Base-by-base conservation (phyloP, 805 yeast genomes). In the Vanderwaltozyma verrucispora region DNA sequence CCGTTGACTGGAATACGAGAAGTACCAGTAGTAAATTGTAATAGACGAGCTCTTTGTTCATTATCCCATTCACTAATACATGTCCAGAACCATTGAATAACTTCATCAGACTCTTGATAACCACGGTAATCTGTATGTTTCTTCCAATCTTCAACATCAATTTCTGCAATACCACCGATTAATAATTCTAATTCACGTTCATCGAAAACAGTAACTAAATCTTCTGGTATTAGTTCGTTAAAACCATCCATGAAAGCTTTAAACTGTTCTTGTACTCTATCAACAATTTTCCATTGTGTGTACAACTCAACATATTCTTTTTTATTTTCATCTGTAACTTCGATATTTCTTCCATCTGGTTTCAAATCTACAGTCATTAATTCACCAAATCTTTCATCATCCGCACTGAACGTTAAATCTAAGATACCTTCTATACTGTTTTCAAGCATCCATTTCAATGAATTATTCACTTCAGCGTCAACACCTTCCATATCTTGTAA, bases 1-100 rank as follows among this genome's bases (percentile, higher is more conserved):
- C 99, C 99, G 63, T 89, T 92, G 46, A 92, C 98, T 7, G 99
- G 99, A 40, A 92, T 92, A 68, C 99, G 80, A 17, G 96, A 87
- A 4, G 99, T 92, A 72, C 99, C 99, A 1, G 99, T 92, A 16
- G 98, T 89, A 60, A 92, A 92, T 64, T 92, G 99, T 49, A 92
- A 68, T 59, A 92, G 69, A 63, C 98, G 76, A 3, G 97, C 95
- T 62, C 87, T 82, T 62, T 89, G 96, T 62, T 92, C 98, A 39
- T 87, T 75, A 59, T 92, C 97, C 96, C 96, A 88, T 57, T 80
- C 84, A 36, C 79, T 69, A 50, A 92, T 78, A 64, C 94, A 82
- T 62, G 77, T 78, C 98, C 98, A 92, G 75, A 92, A 92, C 98
- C 98, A 92, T 67, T 89, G 94, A 49, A 92, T 79, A 35, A 87